Evolutionary conservation across 2,329 filamentous ascomycete genomes (phyloP).

Genomic region (Epichloe brachyelytri): DNA sequence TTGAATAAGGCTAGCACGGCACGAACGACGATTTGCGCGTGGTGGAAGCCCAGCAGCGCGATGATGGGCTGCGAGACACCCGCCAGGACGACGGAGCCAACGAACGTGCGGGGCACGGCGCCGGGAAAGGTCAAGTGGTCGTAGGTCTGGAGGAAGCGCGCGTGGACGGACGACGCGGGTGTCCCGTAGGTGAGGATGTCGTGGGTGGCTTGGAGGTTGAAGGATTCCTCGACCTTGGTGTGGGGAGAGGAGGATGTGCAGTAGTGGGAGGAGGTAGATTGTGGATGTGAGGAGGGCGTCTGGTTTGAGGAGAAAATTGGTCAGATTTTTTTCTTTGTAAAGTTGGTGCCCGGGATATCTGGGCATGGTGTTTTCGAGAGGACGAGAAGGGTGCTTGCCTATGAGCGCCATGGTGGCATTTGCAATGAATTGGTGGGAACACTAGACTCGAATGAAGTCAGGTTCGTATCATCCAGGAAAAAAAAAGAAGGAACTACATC

Average conservation of each 20-base stretch:
- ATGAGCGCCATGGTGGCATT: conserved; percentile 11
- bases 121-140: conserved; percentile 89
- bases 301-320: conserved; percentile 1
- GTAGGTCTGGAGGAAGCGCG: conserved; percentile 50
- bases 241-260: conserved; percentile 69
- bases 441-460: no score
- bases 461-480: no score
- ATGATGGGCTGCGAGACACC: conserved; percentile 57
- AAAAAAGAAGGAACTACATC: not conserved
- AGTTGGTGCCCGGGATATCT: not conserved
- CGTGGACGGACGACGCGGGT: conserved; percentile 31
- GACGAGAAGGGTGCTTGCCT: conserved; percentile 6
- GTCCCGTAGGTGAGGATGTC: conserved; percentile 77
- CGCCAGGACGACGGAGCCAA: conserved; percentile 67
- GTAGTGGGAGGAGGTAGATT: conserved; percentile 43
- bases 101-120: conserved; percentile 80
- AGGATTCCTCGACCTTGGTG: conserved; percentile 97
- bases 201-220: conserved; percentile 89
- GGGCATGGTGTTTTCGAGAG: not conserved
- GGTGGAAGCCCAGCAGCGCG: conserved; percentile 38
- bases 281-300: conserved; percentile 15
- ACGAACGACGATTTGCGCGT: conserved; percentile 53
- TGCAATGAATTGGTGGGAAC: not conserved
- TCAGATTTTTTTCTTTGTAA: not conserved
- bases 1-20: conserved; percentile 69